Percentiles rank a stretch among this genome's conserved stretches.
Conservation (phyloP, 2,329 filamentous ascomycete genomes). For the Huntiella abstrusa region DNA sequence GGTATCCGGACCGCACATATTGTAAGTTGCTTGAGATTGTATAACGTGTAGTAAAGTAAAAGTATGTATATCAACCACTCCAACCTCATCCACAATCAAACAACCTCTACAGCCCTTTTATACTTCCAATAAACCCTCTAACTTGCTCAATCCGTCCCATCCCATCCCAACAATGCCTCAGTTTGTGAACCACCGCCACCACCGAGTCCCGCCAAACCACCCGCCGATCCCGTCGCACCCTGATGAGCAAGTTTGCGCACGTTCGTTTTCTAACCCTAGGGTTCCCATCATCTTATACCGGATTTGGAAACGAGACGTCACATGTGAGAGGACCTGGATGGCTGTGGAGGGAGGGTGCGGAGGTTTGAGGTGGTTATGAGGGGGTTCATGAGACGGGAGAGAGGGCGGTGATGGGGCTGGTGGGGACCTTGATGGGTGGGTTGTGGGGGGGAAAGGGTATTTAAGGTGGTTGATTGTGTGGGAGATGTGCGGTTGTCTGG, state of each 20-base stretch:
- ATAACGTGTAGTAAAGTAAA: neutral
- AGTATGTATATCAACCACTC: neutral
- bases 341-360: neutral
- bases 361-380: neutral
- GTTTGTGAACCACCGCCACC: neutral
- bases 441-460: neutral
- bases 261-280: conserved; percentile 9
- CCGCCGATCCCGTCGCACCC: conserved; percentile 9
- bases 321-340: conserved; percentile 6
- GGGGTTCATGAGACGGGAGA: neutral
- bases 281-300: conserved; percentile 6
- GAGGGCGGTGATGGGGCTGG: neutral
- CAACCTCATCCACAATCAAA: too few relatives aligned
- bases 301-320: neutral
- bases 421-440: neutral
- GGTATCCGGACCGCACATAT: conserved; percentile 28
- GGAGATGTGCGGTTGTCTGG: too few relatives aligned
- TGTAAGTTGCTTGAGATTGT: conserved; percentile 1
- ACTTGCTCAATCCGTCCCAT: neutral
- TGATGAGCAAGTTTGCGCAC: conserved; percentile 14
- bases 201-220: conserved; percentile 2
- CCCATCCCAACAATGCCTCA: neutral
- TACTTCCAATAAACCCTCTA: neutral
- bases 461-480: too few relatives aligned
- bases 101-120: neutral